phyloP scores from a whole-genome alignment of 1,284 basidiomycete species.

The Naganishia albida region DNA sequence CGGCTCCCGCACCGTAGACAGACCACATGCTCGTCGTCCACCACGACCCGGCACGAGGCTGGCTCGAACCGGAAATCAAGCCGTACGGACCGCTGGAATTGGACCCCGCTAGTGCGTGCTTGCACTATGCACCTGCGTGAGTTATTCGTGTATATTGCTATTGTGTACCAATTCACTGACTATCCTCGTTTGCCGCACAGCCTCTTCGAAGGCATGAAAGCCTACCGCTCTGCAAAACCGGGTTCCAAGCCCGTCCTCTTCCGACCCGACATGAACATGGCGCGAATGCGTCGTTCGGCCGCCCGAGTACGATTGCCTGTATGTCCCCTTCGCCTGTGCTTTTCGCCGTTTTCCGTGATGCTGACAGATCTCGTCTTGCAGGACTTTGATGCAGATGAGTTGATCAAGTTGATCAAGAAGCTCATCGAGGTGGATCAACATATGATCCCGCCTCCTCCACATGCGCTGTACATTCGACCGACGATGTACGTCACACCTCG shows the following conservation, averaged over 20 bases:
- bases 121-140: slow-evolving; percentile 31
- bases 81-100: slow-evolving; percentile 69
- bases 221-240: slow-evolving; percentile 68
- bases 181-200: slow-evolving; percentile 53
- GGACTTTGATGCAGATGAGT: slow-evolving; percentile 65
- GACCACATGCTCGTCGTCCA: slow-evolving; percentile 79
- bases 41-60: slow-evolving; percentile 68
- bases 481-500: slow-evolving; percentile 30
- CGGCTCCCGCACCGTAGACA: slow-evolving; percentile 47
- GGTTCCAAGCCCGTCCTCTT: slow-evolving; percentile 64
- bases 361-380: slow-evolving; percentile 44
- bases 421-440: slow-evolving; percentile 68
- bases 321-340: slow-evolving; percentile 34
- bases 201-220: slow-evolving; percentile 89
- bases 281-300: slow-evolving; percentile 65
- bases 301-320: slow-evolving; percentile 69
- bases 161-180: too few species aligned
- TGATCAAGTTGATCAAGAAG: slow-evolving; percentile 69
- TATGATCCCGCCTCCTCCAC: slow-evolving; percentile 70
- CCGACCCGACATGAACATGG: slow-evolving; percentile 78
- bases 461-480: slow-evolving; percentile 71
- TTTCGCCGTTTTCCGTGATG: neutral
- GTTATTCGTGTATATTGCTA: slow-evolving; percentile 1
- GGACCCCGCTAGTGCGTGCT: slow-evolving; percentile 66
- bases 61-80: slow-evolving; percentile 77